A percentile compares a stretch with the other conserved stretches of the same genome.
These are phyloP conservation scores for Iberis pinnata DNA, from an alignment of 345 rosid species.

Conservation along the genomic window DNA sequence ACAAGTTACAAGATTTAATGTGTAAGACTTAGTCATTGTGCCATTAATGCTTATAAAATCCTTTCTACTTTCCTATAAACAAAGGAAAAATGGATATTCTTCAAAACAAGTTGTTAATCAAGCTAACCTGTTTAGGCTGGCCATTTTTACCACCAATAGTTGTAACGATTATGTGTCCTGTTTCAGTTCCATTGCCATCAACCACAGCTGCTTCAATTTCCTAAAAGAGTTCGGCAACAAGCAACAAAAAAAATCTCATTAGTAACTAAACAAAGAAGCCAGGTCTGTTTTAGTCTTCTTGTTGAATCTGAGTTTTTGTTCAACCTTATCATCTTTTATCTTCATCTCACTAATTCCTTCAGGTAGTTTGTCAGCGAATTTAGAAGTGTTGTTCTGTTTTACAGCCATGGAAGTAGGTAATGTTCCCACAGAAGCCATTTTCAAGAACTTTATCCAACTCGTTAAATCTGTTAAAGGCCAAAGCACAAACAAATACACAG, in stretches of 20 bases:
- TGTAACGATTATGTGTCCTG: slow-evolving; percentile 77
- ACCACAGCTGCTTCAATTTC: slow-evolving; percentile 86
- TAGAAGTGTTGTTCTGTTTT: slow-evolving; percentile 22
- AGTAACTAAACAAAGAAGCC: neutral
- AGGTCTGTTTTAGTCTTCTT: neutral
- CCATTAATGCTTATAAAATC: no score
- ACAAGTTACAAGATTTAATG: no score
- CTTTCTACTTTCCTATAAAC: neutral
- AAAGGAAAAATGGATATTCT: neutral
- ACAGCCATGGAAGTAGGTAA: slow-evolving; percentile 13
- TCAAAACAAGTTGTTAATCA: neutral
- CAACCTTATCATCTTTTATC: slow-evolving; percentile 52
- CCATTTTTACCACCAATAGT: slow-evolving; percentile 79
- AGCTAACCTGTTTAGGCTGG: slow-evolving; percentile 67
- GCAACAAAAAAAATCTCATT: neutral
- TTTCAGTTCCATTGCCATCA: slow-evolving; percentile 81
- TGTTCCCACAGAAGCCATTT: slow-evolving; percentile 31
- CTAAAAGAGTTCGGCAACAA: slow-evolving; percentile 29
- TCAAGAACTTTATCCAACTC: slow-evolving; percentile 1
- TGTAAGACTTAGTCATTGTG: no score
- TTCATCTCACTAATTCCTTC: slow-evolving; percentile 62
- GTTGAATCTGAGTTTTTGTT: neutral
- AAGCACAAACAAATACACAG: slow-evolving; percentile 2
- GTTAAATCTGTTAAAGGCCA: slow-evolving; percentile 10
- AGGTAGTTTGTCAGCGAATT: slow-evolving; percentile 36